These are phyloP conservation scores for Cryptosporidium canis DNA, from an alignment of 169 alveolate species.

Conservation along the genomic window DNA sequence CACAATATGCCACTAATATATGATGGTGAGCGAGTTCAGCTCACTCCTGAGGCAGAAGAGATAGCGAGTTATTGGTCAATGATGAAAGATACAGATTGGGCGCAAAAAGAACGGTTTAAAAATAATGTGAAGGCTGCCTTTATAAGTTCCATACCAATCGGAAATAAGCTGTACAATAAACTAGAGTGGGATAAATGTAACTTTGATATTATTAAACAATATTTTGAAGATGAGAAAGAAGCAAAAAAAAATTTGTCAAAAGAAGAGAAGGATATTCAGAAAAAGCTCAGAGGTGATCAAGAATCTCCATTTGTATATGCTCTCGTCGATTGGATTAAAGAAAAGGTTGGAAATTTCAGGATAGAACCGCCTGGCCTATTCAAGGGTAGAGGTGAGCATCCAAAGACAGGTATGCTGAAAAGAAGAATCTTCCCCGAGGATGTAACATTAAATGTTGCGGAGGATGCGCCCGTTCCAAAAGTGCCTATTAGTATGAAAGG, in stretches of 20 bases:
- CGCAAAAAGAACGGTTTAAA: slow-evolving; percentile 89
- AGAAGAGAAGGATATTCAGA: slow-evolving; percentile 42
- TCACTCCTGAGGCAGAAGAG: slow-evolving; percentile 96
- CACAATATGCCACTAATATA: slow-evolving; percentile 86
- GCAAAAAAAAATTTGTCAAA: slow-evolving; percentile 50
- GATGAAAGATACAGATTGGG: slow-evolving; percentile 92
- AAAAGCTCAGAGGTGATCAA: slow-evolving; percentile 7
- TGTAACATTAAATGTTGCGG: slow-evolving; percentile 93
- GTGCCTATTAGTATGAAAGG: slow-evolving; percentile 91
- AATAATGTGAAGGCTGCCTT: slow-evolving; percentile 91
- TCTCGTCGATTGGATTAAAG: slow-evolving; percentile 87
- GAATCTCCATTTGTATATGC: slow-evolving; percentile 78
- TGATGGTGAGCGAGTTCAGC: slow-evolving; percentile 86
- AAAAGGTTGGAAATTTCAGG: slow-evolving; percentile 91
- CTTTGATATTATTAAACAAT: slow-evolving; percentile 33
- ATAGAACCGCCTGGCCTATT: slow-evolving; percentile 99
- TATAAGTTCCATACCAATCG: slow-evolving; percentile 80
- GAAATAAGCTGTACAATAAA: slow-evolving; percentile 79
- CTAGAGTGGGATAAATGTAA: slow-evolving; percentile 64
- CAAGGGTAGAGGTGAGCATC: slow-evolving; percentile 99
- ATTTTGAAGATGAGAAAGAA: slow-evolving; percentile 49
- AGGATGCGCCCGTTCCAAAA: slow-evolving; percentile 95
- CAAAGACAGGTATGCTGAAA: slow-evolving; percentile 94
- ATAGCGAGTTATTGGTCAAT: slow-evolving; percentile 96
- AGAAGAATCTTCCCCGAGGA: slow-evolving; percentile 92